Conservation (phyloP, 805 yeast species). For the Nakazawaea holstii region DNA sequence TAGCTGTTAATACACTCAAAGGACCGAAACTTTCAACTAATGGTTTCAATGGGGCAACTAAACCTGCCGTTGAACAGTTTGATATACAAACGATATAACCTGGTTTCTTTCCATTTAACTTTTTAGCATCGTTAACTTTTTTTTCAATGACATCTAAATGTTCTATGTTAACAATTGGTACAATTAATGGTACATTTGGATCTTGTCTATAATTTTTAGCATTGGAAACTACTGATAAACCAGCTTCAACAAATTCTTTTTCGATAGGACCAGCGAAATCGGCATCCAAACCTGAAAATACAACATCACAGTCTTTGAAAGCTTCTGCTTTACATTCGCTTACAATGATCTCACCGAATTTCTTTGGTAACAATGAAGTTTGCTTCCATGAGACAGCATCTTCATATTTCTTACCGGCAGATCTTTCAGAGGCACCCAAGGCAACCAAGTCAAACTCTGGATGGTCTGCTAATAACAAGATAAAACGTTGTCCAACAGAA, state of each 20-base stretch:
- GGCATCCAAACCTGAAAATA: constrained; percentile 91
- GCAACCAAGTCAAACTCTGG: constrained; percentile 84
- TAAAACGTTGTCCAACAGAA: constrained; percentile 94
- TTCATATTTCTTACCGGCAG: constrained; percentile 83
- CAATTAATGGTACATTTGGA: constrained; percentile 83
- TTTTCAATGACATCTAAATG: constrained; percentile 72
- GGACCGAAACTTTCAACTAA: constrained; percentile 88
- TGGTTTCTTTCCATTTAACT: constrained; percentile 45
- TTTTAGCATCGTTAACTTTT: constrained; percentile 48
- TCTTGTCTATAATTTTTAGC: constrained; percentile 95
- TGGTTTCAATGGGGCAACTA: constrained; percentile 96
- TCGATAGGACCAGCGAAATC: constrained; percentile 93
- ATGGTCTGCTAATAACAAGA: constrained; percentile 74
- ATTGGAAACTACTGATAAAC: constrained; percentile 83
- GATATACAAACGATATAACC: constrained; percentile 94
- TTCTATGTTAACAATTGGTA: constrained; percentile 91
- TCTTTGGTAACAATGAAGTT: constrained; percentile 71
- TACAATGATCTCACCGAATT: constrained; percentile 59
- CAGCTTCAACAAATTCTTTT: constrained; percentile 73
- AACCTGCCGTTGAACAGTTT: constrained; percentile 97
- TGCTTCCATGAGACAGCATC: constrained; percentile 96
- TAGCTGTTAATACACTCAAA: constrained; percentile 75
- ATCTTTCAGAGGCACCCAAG: constrained; percentile 88
- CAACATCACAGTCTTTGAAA: constrained; percentile 87
- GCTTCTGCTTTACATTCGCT: constrained; percentile 70